phyloP scores from a whole-genome alignment of 345 rosid species.

The Rhizophora mangle region DNA sequence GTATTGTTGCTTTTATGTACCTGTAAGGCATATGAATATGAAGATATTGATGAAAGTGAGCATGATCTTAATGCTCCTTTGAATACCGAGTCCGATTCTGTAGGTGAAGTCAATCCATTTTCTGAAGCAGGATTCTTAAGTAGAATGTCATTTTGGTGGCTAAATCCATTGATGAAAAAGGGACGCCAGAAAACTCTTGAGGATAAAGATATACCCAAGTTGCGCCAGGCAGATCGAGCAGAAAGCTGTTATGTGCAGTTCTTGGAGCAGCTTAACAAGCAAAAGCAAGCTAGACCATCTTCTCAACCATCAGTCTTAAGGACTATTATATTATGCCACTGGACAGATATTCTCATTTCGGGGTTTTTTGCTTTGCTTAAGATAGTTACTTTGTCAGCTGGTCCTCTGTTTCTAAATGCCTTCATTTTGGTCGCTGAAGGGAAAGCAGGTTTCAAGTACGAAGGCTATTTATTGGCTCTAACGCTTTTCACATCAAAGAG shows the following conservation, averaged over 20 bases:
- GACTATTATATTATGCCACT: constrained; percentile 55
- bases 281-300: constrained; percentile 41
- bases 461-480: constrained; percentile 69
- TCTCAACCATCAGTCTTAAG: constrained; percentile 52
- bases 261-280: constrained; percentile 46
- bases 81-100: constrained; percentile 36
- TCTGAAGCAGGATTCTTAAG: constrained; percentile 62
- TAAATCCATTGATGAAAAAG: constrained; percentile 65
- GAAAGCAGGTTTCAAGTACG: constrained; percentile 51
- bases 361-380: constrained; percentile 83
- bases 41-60: constrained; percentile 27
- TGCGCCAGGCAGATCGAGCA: constrained; percentile 60
- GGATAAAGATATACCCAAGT: constrained; percentile 62
- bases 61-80: constrained; percentile 54
- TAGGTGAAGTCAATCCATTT: constrained; percentile 39
- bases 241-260: constrained; percentile 63
- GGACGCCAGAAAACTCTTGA: constrained; percentile 67
- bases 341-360: constrained; percentile 63
- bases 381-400: constrained; percentile 68
- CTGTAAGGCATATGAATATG: constrained; percentile 35
- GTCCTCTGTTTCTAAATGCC: constrained; percentile 82
- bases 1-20: constrained; percentile 49
- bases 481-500: constrained; percentile 56
- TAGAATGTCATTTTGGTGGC: constrained; percentile 83
- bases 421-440: constrained; percentile 93